Percentiles rank a stretch among this genome's conserved stretches.
Evolutionary conservation across 768 basidiomycete species (phyloP).

Genomic region (Naganishia kalamii): DNA sequence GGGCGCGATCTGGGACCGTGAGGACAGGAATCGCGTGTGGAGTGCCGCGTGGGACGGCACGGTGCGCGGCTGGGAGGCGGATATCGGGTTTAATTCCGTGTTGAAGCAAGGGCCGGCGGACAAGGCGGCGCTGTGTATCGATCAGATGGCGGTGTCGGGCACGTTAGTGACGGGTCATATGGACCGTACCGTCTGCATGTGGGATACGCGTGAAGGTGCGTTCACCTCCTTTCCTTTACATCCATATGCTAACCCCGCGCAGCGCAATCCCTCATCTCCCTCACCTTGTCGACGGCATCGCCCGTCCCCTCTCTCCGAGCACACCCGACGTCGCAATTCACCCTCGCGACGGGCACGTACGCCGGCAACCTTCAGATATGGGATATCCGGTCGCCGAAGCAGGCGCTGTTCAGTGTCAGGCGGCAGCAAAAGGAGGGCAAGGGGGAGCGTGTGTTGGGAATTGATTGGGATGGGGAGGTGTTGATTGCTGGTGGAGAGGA

Average conservation of each 20-base stretch:
- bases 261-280: constrained; percentile 47
- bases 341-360: constrained; percentile 47
- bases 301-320: constrained; percentile 46
- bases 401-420: constrained; percentile 47
- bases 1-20: constrained; percentile 56
- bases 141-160: constrained; percentile 42
- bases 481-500: constrained; percentile 50
- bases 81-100: constrained; percentile 52
- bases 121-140: constrained; percentile 47
- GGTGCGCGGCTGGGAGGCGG: constrained; percentile 78
- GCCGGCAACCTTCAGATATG: constrained; percentile 48
- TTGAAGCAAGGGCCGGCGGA: constrained; percentile 48
- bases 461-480: constrained; percentile 50
- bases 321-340: constrained; percentile 48
- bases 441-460: constrained; percentile 47
- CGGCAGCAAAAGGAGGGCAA: constrained; percentile 36
- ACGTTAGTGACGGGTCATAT: constrained; percentile 48
- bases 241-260: background rate
- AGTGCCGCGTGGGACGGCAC: constrained; percentile 82
- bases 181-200: constrained; percentile 49
- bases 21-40: constrained; percentile 47
- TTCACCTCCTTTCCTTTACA: background rate
- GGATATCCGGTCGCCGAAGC: constrained; percentile 50
- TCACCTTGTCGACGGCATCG: constrained; percentile 45
- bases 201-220: constrained; percentile 48